Evolutionary conservation across 129 eudicot species (phyloP).

Genomic region (Helianthus annuus): HanXRQr2.0-SUNRISE NC_035440.2:11480095-11480594

Average conservation of each 20-base stretch:
- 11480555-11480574: no score
- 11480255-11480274: no score
- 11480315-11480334: no score
- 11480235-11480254: no score
- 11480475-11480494: slow-evolving; percentile 50
- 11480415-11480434: slow-evolving; percentile 84
- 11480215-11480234: no score
- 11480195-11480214: no score
- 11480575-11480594: slow-evolving; percentile 68
- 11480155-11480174: slow-evolving; percentile 85
- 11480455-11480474: slow-evolving; percentile 50
- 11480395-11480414: slow-evolving; percentile 67
- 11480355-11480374: slow-evolving; percentile 95
- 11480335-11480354: slow-evolving; percentile 46
- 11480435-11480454: slow-evolving; percentile 76
- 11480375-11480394: slow-evolving; percentile 73
- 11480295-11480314: no score
- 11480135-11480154: neutral
- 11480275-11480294: slow-evolving; percentile 7
- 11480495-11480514: slow-evolving; percentile 23
- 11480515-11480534: neutral
- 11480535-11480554: no score
- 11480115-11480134: no score
- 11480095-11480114: no score
- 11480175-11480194: slow-evolving; percentile 75